phyloP scores from a whole-genome alignment of 2,329 filamentous ascomycete species.

The Fonsecaea nubica region DNA sequence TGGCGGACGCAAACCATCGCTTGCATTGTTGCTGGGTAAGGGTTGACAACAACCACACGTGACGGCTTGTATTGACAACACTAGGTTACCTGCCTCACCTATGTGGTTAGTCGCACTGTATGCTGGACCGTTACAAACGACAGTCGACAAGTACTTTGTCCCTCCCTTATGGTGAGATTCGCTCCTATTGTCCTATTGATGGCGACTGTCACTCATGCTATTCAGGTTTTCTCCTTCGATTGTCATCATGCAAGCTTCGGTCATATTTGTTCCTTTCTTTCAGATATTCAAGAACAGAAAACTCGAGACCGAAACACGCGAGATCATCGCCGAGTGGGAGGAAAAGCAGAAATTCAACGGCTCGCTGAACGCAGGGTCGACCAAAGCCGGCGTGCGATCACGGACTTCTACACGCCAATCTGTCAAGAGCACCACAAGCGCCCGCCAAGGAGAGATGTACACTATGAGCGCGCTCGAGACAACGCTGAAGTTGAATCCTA shows the following conservation, averaged over 20 bases:
- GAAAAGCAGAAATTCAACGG: conserved; percentile 43
- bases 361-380: conserved; percentile 43
- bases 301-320: conserved; percentile 46
- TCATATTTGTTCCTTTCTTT: conserved; percentile 68
- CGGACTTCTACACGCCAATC: conserved; percentile 45
- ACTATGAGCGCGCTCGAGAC: conserved; percentile 69
- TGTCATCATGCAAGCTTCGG: conserved; percentile 67
- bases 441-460: conserved; percentile 56
- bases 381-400: conserved; percentile 41
- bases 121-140: conserved; percentile 50
- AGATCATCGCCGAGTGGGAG: conserved; percentile 50
- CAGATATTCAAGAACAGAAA: conserved; percentile 56
- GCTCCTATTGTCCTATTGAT: conserved; percentile 1
- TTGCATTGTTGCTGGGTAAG: conserved; percentile 53
- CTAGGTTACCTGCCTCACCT: conserved; percentile 67
- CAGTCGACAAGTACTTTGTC: conserved; percentile 62
- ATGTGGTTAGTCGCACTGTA: conserved; percentile 68
- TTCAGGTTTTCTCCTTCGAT: conserved; percentile 64
- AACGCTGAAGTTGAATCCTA: conserved; percentile 63
- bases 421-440: conserved; percentile 46
- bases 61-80: conserved; percentile 17
- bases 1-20: conserved; percentile 70
- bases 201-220: conserved; percentile 17
- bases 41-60: neutral
- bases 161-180: conserved; percentile 65